Conservation (phyloP, 352 stramenopile species). For the Globisporangium ultimum region DNA sequence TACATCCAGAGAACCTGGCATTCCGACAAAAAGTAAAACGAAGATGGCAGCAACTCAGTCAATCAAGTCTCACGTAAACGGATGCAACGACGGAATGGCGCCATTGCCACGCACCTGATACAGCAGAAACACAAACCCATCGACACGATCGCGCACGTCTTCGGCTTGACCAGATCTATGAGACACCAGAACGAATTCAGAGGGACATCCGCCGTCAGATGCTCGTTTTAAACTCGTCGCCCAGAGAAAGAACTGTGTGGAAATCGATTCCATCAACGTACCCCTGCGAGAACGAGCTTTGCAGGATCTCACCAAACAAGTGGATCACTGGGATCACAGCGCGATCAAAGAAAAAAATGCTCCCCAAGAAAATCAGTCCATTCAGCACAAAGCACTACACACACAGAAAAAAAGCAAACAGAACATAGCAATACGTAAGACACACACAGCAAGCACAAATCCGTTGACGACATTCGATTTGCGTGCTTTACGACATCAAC, state of each 20-base stretch:
- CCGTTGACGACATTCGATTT: background rate
- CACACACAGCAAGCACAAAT: background rate
- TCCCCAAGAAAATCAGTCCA: constrained; percentile 85
- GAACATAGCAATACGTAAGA: background rate
- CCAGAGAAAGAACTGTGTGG: too few relatives aligned
- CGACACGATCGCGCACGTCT: constrained; percentile 70
- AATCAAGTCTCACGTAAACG: background rate
- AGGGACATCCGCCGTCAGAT: background rate
- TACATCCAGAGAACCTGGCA: constrained; percentile 85
- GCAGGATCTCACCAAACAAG: constrained; percentile 80
- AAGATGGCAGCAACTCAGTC: background rate
- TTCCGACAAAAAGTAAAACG: background rate
- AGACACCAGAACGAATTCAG: background rate
- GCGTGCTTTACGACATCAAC: background rate
- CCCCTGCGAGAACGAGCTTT: constrained; percentile 63
- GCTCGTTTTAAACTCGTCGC: too few relatives aligned
- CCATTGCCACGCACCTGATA: constrained; percentile 50
- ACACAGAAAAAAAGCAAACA: background rate
- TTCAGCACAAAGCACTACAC: constrained; percentile 84
- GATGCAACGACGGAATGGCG: background rate
- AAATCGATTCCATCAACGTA: constrained; percentile 14
- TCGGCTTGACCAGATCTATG: constrained; percentile 55
- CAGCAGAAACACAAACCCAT: constrained; percentile 83
- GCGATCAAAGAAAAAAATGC: constrained; percentile 88
- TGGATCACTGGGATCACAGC: constrained; percentile 86